Percentiles rank a stretch among this genome's conserved stretches.
Evolutionary conservation across 2,329 filamentous ascomycete genomes (phyloP).

Genomic region (Claviceps citrina): DNA sequence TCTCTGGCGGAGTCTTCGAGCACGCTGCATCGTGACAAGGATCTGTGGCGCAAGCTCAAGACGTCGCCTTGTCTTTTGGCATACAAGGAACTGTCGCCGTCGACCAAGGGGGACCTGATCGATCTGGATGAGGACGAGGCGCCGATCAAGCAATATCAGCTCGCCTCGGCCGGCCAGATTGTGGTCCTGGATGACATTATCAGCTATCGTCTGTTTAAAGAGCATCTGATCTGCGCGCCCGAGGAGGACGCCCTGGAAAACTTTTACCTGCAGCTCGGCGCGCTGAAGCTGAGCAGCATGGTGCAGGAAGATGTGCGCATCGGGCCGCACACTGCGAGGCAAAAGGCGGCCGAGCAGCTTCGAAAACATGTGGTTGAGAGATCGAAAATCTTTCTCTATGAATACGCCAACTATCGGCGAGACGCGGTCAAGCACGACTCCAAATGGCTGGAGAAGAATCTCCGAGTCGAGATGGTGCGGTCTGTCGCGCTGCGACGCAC

Average conservation of each 20-base stretch:
- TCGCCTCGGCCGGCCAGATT: conserved; percentile 56
- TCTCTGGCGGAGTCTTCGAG: conserved; percentile 60
- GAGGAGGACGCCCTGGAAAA: conserved; percentile 76
- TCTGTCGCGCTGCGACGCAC: conserved; percentile 63
- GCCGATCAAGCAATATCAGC: conserved; percentile 60
- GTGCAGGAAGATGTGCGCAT: conserved; percentile 66
- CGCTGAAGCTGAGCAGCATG: conserved; percentile 57
- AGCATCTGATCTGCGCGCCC: conserved; percentile 68
- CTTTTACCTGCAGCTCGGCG: conserved; percentile 72
- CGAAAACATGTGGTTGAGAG: conserved; percentile 75
- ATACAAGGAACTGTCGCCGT: conserved; percentile 52
- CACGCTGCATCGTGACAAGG: conserved; percentile 61
- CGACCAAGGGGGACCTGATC: conserved; percentile 30
- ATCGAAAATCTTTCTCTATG: conserved; percentile 78
- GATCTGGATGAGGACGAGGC: conserved; percentile 45
- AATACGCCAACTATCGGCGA: conserved; percentile 49
- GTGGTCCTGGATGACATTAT: conserved; percentile 79
- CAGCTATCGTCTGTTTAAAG: conserved; percentile 77
- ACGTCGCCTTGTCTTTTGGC: conserved; percentile 64
- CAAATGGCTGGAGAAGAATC: conserved; percentile 78
- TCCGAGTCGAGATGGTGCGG: conserved; percentile 63
- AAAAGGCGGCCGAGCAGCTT: conserved; percentile 51
- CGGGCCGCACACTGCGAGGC: conserved; percentile 49
- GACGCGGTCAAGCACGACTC: conserved; percentile 75
- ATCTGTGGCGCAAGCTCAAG: conserved; percentile 63